Conservation (phyloP, 78 protist genomes). For the Guillardia theta region DNA sequence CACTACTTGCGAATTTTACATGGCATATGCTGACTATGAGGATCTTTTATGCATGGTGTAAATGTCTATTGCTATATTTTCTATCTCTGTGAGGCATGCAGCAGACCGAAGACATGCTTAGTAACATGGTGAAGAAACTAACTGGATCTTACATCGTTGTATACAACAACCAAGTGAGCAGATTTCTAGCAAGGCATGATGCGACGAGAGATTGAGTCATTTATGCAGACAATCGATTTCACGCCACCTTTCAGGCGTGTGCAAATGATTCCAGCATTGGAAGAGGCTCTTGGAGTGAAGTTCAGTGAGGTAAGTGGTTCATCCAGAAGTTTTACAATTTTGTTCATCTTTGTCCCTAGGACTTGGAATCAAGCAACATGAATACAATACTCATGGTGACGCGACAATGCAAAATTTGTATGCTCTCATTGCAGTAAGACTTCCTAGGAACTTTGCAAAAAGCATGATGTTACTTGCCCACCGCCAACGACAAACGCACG, state of each 20-base stretch:
- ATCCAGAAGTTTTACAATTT: no score
- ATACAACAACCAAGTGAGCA: no score
- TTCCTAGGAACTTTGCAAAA: no score
- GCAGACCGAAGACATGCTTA: constrained; percentile 83
- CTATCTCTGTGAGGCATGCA: neutral
- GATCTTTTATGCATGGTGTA: constrained; percentile 60
- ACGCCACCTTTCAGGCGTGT: constrained; percentile 94
- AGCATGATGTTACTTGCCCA: no score
- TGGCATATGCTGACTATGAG: constrained; percentile 73
- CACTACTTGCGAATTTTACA: constrained; percentile 88
- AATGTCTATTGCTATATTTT: neutral
- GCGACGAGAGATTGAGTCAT: no score
- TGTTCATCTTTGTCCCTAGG: no score
- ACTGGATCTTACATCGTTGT: constrained; percentile 56
- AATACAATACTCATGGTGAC: no score
- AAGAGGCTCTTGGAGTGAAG: constrained; percentile 41
- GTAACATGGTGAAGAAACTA: constrained; percentile 60
- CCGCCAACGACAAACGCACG: neutral
- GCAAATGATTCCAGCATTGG: constrained; percentile 72
- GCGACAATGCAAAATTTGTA: no score
- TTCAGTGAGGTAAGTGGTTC: constrained; percentile 21
- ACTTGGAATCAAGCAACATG: no score
- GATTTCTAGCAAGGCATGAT: no score
- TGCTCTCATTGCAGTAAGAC: no score
- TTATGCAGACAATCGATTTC: constrained; percentile 90